These are phyloP conservation scores for Meripilus lineatus DNA, from an alignment of 1,284 basidiomycete genomes.

Conservation along the genomic window DNA sequence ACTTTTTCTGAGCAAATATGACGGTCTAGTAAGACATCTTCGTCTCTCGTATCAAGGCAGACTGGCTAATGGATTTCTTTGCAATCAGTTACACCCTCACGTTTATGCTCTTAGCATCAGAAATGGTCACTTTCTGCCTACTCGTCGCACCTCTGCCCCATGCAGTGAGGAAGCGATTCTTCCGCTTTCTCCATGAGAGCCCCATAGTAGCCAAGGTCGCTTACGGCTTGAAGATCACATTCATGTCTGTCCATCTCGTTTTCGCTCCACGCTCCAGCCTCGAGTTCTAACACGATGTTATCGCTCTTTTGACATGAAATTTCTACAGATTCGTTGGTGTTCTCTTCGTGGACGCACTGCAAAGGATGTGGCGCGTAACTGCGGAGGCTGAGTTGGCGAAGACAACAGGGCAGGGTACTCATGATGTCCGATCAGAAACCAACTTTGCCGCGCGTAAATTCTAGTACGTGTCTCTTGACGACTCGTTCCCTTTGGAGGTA, in stretches of 20 bases:
- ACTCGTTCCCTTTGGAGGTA: slow-evolving; percentile 2
- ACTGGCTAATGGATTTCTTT: background rate
- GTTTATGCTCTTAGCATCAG: slow-evolving; percentile 70
- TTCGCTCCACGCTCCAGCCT: background rate
- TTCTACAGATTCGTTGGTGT: slow-evolving; percentile 78
- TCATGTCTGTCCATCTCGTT: slow-evolving; percentile 61
- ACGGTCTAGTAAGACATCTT: background rate
- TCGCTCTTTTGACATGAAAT: background rate
- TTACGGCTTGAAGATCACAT: slow-evolving; percentile 87
- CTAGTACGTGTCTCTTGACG: slow-evolving; percentile 57
- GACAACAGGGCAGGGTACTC: slow-evolving; percentile 43
- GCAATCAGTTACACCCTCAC: slow-evolving; percentile 70
- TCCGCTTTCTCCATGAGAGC: slow-evolving; percentile 73
- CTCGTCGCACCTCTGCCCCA: slow-evolving; percentile 78
- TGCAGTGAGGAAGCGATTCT: slow-evolving; percentile 64
- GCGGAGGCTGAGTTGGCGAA: slow-evolving; percentile 73
- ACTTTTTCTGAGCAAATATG: background rate
- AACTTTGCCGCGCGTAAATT: slow-evolving; percentile 88
- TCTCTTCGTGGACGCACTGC: slow-evolving; percentile 85
- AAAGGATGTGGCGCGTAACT: slow-evolving; percentile 88
- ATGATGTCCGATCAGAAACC: slow-evolving; percentile 77
- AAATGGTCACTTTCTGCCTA: slow-evolving; percentile 74
- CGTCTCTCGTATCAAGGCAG: no score
- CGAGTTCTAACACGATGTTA: background rate
- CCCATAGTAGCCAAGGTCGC: slow-evolving; percentile 68